Percentiles rank a stretch among this genome's conserved stretches.
phyloP scores from a whole-genome alignment of 2,329 filamentous ascomycete species.

The Fusarium anguioides region DNA sequence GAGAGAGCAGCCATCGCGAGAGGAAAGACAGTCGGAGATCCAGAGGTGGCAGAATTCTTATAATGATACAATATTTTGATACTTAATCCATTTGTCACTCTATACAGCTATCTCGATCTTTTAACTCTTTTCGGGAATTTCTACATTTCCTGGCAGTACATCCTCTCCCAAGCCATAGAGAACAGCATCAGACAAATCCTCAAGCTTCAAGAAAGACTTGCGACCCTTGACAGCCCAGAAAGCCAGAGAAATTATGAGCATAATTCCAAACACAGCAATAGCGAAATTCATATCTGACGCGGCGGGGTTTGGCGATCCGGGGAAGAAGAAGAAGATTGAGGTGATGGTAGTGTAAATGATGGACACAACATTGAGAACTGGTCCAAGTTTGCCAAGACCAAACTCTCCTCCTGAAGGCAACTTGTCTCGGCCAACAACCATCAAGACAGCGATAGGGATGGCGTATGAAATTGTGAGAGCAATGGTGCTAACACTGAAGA shows the following conservation, averaged over 20 bases:
- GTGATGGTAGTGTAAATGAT: constrained; percentile 63
- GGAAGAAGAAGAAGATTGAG: constrained; percentile 67
- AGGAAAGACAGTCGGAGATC: accelerated
- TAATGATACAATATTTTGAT: neutral
- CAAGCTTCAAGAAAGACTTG: constrained; percentile 50
- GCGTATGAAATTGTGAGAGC: constrained; percentile 63
- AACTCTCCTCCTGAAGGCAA: constrained; percentile 58
- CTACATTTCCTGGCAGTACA: neutral
- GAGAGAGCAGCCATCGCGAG: neutral
- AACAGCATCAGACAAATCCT: constrained; percentile 16
- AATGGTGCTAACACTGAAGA: constrained; percentile 66
- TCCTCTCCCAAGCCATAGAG: constrained; percentile 17
- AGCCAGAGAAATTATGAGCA: constrained; percentile 59
- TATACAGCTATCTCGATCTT: neutral
- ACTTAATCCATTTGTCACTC: accelerated
- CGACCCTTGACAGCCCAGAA: constrained; percentile 63
- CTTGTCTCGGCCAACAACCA: constrained; percentile 62
- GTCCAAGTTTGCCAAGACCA: constrained; percentile 57
- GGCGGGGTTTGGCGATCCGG: constrained; percentile 55
- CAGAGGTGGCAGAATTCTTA: neutral
- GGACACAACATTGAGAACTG: constrained; percentile 57
- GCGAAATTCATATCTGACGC: constrained; percentile 66
- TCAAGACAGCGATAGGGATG: constrained; percentile 60
- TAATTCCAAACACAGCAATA: constrained; percentile 65
- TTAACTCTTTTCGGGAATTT: constrained; percentile 2